A percentile compares a stretch with the other conserved stretches of the same genome.
phyloP scores from a whole-genome alignment of 768 basidiomycete genomes.

The Kwoniella bestiolae region DNA sequence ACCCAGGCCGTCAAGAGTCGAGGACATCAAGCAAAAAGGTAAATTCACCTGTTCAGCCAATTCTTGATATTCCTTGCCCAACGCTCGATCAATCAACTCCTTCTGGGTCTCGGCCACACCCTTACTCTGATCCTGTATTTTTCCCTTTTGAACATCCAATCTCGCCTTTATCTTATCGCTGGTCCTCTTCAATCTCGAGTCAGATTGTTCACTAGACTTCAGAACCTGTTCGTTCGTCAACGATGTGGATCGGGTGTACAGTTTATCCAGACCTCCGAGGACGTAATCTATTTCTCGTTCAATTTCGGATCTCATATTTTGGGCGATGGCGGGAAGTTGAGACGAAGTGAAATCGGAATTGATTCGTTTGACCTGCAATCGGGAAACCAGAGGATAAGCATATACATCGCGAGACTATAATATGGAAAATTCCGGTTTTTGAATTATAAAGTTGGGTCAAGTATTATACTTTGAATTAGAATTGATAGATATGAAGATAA shows the following conservation, averaged over 20 bases:
- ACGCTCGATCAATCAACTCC: slow-evolving; percentile 22
- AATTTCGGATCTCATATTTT: slow-evolving; percentile 30
- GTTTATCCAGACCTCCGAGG: slow-evolving; percentile 47
- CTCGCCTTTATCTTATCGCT: slow-evolving; percentile 31
- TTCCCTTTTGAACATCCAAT: slow-evolving; percentile 22
- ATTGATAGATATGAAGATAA: not conserved
- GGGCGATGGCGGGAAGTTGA: slow-evolving; percentile 27
- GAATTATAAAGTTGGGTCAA: not conserved
- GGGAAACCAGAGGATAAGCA: not conserved
- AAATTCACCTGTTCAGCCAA: slow-evolving; percentile 35
- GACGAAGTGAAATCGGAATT: slow-evolving; percentile 13
- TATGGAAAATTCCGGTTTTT: not conserved
- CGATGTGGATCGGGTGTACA: slow-evolving; percentile 34
- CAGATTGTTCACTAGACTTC: slow-evolving; percentile 37
- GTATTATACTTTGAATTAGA: not conserved
- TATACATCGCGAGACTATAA: not conserved
- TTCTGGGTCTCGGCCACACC: slow-evolving; percentile 25
- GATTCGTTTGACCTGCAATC: slow-evolving; percentile 15
- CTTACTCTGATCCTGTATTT: slow-evolving; percentile 23
- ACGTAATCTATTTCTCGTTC: slow-evolving; percentile 45
- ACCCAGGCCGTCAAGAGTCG: too few relatives aligned
- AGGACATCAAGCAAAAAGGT: too few relatives aligned
- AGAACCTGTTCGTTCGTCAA: slow-evolving; percentile 38
- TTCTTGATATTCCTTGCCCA: slow-evolving; percentile 31
- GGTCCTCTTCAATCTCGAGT: slow-evolving; percentile 30